Conservation (phyloP, 2,329 filamentous ascomycete species). For the Curvularia spicifera region DNA sequence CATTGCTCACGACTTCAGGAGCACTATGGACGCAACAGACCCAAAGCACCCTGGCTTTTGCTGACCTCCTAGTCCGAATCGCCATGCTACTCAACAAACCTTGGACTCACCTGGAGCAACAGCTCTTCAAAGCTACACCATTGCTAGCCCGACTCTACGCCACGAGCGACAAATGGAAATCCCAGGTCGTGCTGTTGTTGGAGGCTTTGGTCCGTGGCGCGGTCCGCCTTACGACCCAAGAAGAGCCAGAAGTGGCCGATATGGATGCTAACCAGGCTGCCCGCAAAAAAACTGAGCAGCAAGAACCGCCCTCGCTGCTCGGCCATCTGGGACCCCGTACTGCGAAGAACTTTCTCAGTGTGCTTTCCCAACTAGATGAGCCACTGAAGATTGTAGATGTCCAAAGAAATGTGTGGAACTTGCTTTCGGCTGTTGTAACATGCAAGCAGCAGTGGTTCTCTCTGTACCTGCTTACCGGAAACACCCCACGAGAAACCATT, state of each 20-base stretch:
- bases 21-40: conserved; percentile 65
- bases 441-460: conserved; percentile 96
- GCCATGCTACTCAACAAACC: conserved; percentile 68
- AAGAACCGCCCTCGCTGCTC: conserved; percentile 88
- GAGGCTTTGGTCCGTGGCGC: conserved; percentile 75
- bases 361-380: conserved; percentile 77
- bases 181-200: conserved; percentile 71
- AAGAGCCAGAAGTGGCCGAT: conserved; percentile 15
- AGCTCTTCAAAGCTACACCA: conserved; percentile 81
- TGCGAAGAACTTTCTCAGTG: conserved; percentile 81
- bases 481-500: conserved; percentile 78
- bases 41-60: conserved; percentile 68
- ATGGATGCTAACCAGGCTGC: conserved; percentile 11
- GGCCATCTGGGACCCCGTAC: conserved; percentile 84
- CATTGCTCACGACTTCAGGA: conserved; percentile 53
- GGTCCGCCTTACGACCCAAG: conserved; percentile 59
- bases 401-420: conserved; percentile 76
- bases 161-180: conserved; percentile 68
- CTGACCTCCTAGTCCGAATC: conserved; percentile 72
- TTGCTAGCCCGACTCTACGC: conserved; percentile 79
- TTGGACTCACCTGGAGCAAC: conserved; percentile 72
- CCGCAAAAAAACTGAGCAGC: conserved; percentile 17
- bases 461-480: conserved; percentile 87
- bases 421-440: conserved; percentile 84
- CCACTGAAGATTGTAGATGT: conserved; percentile 72